A percentile compares a stretch with the other conserved stretches of the same genome.
phyloP scores from a whole-genome alignment of 192 early-diverging fungal genomes.

The Mortierella hygrophila region DNA sequence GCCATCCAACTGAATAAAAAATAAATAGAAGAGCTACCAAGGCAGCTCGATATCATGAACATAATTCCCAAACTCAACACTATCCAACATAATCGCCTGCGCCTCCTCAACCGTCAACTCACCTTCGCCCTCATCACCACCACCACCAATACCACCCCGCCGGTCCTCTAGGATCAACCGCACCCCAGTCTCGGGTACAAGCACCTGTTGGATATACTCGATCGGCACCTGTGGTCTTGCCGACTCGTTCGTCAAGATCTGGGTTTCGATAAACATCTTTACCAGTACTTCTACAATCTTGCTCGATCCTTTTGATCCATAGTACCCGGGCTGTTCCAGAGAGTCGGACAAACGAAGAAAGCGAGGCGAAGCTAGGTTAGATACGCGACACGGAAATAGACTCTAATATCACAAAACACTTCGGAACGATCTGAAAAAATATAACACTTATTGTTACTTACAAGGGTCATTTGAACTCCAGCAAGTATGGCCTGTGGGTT shows the following conservation, averaged over 20 bases:
- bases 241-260: constrained; percentile 35
- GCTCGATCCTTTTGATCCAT: constrained; percentile 63
- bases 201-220: constrained; percentile 67
- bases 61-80: constrained; percentile 58
- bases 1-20: no score
- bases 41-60: constrained; percentile 43
- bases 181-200: constrained; percentile 63
- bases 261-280: constrained; percentile 47
- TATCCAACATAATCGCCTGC: constrained; percentile 53
- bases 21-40: neutral
- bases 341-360: neutral
- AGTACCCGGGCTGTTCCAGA: constrained; percentile 62
- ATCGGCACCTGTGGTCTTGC: constrained; percentile 60
- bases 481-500: constrained; percentile 57
- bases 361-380: neutral
- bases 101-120: constrained; percentile 42
- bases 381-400: neutral
- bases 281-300: constrained; percentile 50
- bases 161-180: constrained; percentile 63
- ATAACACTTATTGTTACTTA: constrained; percentile 13
- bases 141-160: neutral
- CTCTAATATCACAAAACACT: neutral
- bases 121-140: neutral
- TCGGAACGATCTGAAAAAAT: neutral
- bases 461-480: constrained; percentile 58